Evolutionary conservation across 2,329 filamentous ascomycete genomes (phyloP).

Genomic region (Zasmidium angulare): DNA sequence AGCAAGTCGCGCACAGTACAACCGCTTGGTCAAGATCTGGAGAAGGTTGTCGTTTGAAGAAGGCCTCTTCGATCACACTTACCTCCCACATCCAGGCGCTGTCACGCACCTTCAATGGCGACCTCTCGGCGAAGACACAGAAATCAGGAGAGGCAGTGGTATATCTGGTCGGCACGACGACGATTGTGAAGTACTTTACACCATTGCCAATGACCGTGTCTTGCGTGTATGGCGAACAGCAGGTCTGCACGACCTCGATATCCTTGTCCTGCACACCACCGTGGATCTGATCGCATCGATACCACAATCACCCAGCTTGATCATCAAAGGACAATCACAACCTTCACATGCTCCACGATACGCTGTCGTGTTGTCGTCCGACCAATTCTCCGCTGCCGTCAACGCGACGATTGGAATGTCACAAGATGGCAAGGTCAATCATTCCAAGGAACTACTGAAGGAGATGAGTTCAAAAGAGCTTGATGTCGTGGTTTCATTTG

Average conservation of each 20-base stretch:
- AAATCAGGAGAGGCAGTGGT: conserved; percentile 53
- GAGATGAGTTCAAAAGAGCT: conserved; percentile 81
- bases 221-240: conserved; percentile 81
- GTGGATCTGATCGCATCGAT: conserved; percentile 76
- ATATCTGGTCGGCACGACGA: conserved; percentile 32
- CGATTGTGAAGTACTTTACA: conserved; percentile 81
- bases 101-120: conserved; percentile 87
- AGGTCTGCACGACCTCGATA: conserved; percentile 68
- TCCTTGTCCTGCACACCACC: conserved; percentile 75
- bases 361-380: conserved; percentile 79
- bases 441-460: conserved; percentile 79
- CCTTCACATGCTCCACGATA: conserved; percentile 54
- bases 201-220: conserved; percentile 76
- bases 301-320: conserved; percentile 31
- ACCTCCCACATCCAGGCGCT: conserved; percentile 77
- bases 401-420: conserved; percentile 53
- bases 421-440: conserved; percentile 53
- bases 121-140: conserved; percentile 62
- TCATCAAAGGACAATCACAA: conserved; percentile 50
- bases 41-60: conserved; percentile 82
- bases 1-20: conserved; percentile 74
- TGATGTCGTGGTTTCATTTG: conserved; percentile 83
- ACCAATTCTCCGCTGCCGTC: conserved; percentile 70
- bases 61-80: conserved; percentile 84
- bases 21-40: conserved; percentile 91